A percentile compares a stretch with the other conserved stretches of the same genome.
These are phyloP conservation scores for Amauroascus niger DNA, from an alignment of 2,329 filamentous ascomycete genomes.

Conservation along the genomic window DNA sequence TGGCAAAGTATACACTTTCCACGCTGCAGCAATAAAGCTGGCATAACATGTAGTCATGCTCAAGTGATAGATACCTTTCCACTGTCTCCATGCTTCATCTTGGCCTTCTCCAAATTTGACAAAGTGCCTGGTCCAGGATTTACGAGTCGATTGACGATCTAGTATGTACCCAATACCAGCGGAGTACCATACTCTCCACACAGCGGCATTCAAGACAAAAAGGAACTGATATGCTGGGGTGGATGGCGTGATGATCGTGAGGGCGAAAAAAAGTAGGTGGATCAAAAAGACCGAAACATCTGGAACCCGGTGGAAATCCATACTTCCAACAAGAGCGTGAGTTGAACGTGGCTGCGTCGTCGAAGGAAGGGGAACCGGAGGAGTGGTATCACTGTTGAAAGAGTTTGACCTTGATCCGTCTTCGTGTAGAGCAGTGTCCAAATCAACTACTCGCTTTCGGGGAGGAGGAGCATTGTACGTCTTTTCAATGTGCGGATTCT, in stretches of 20 bases:
- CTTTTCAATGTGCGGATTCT: conserved; percentile 97
- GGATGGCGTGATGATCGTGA: conserved; percentile 67
- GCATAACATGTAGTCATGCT: conserved; percentile 84
- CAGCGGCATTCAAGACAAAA: conserved; percentile 69
- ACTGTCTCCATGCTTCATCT: conserved; percentile 91
- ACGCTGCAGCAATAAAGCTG: conserved; percentile 80
- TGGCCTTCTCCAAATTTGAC: conserved; percentile 89
- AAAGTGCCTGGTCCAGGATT: conserved; percentile 95
- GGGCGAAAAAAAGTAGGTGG: conserved; percentile 60
- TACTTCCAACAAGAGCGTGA: conserved; percentile 80
- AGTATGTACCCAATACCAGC: conserved; percentile 79
- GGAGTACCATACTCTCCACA: conserved; percentile 87
- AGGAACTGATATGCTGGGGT: conserved; percentile 65
- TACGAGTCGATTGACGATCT: conserved; percentile 74
- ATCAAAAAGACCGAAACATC: conserved; percentile 73
- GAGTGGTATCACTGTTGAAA: conserved; percentile 28
- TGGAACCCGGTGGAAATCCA: conserved; percentile 79
- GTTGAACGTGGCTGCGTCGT: conserved; percentile 54
- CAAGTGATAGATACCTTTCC: conserved; percentile 92
- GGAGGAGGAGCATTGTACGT: conserved; percentile 87
- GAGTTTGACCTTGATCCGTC: conserved; percentile 26
- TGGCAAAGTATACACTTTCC: conserved; percentile 92
- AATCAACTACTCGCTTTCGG: conserved; percentile 41
- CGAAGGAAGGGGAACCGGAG: conserved; percentile 36
- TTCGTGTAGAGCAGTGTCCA: conserved; percentile 23